Evolutionary conservation across 2,329 filamentous ascomycete genomes (phyloP).

Genomic region (Talaromyces sp.): DNA sequence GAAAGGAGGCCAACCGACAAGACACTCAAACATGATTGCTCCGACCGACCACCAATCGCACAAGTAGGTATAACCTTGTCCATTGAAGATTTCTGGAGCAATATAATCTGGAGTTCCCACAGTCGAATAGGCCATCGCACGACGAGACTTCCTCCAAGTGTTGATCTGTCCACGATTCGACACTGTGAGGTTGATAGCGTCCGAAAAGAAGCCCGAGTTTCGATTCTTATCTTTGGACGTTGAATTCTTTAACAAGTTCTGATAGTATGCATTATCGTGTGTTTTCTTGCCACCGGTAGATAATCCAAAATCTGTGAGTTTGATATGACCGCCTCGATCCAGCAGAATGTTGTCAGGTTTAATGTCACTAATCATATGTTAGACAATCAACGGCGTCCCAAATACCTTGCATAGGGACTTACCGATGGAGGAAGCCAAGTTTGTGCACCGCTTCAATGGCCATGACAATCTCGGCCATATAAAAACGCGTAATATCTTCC

Average conservation of each 20-base stretch:
- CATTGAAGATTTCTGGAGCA: constrained; percentile 95
- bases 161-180: constrained; percentile 98
- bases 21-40: constrained; percentile 99
- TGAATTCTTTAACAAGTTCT: constrained; percentile 84
- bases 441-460: constrained; percentile 99
- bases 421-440: constrained; percentile 97
- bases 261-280: constrained; percentile 97
- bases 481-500: constrained; percentile 97
- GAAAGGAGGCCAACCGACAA: constrained; percentile 98
- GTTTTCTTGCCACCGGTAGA: constrained; percentile 98
- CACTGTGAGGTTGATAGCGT: constrained; percentile 97
- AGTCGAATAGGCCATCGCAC: constrained; percentile 95
- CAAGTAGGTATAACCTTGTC: constrained; percentile 91
- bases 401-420: constrained; percentile 34
- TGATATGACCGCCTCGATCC: constrained; percentile 93
- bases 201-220: constrained; percentile 83
- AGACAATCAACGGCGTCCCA: neutral
- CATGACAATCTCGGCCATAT: constrained; percentile 96
- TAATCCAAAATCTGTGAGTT: constrained; percentile 95
- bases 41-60: constrained; percentile 99
- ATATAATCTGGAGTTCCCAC: constrained; percentile 99
- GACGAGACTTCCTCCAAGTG: constrained; percentile 93
- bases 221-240: constrained; percentile 70
- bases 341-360: constrained; percentile 98
- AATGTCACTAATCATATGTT: constrained; percentile 68